These are phyloP conservation scores for Porphyra umbilicalis DNA, from an alignment of 31 red algal genomes.

Conservation along the genomic window DNA sequence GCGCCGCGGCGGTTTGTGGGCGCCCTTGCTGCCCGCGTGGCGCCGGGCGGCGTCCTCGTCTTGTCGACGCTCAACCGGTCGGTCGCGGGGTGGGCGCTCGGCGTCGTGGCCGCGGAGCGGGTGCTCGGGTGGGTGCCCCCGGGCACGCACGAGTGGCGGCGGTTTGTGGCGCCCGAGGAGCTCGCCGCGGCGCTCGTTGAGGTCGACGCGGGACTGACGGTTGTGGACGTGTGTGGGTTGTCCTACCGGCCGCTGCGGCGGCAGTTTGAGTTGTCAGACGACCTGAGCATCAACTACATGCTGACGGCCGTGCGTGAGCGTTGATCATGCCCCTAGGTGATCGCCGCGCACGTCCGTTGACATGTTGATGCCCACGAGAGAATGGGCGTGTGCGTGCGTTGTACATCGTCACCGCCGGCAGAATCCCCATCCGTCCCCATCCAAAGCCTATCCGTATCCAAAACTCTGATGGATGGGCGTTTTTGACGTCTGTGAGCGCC, in stretches of 20 bases:
- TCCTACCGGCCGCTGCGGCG: constrained; percentile 36
- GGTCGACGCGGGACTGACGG: constrained; percentile 21
- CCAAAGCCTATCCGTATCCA: too few species aligned
- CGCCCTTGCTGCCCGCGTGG: constrained; percentile 35
- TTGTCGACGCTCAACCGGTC: constrained; percentile 92
- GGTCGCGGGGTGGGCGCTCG: constrained; percentile 44
- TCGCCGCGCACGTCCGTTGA: too few species aligned
- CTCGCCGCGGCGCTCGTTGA: constrained; percentile 31
- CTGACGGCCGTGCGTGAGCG: constrained; percentile 41
- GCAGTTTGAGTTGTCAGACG: constrained; percentile 43
- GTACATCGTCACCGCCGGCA: too few species aligned
- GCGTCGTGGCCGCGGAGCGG: constrained; percentile 72
- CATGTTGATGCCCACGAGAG: too few species aligned
- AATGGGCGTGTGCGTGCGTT: too few species aligned
- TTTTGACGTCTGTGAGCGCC: too few species aligned
- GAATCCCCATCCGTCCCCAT: too few species aligned
- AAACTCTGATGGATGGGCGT: too few species aligned
- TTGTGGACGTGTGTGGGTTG: constrained; percentile 55
- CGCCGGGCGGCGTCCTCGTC: constrained; percentile 74
- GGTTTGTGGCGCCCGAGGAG: constrained; percentile 78
- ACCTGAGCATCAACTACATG: constrained; percentile 79
- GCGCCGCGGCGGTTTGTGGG: constrained; percentile 59
- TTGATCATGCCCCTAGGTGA: too few species aligned
- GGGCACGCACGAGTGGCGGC: constrained; percentile 94
- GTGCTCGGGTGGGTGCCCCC: constrained; percentile 66